Base-by-base conservation (phyloP, 2,329 filamentous ascomycete species). In the Cladosporium sp. region DNA sequence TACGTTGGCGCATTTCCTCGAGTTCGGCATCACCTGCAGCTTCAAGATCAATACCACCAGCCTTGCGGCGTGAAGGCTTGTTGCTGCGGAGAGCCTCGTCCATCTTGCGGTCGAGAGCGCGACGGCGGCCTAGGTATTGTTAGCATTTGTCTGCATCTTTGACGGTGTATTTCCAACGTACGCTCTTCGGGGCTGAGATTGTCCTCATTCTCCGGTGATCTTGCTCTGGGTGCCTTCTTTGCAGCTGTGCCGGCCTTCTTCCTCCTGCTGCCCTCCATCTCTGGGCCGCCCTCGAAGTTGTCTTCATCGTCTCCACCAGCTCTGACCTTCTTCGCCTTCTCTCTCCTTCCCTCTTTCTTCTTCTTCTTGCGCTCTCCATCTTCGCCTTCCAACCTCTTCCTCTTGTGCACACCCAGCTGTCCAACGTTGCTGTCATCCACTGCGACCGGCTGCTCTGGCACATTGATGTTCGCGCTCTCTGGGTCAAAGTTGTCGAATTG, bases 1-100 rank as follows among this genome's bases (percentile, higher is more conserved):
- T 98, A 50, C 84, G 83, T 48, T 87, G 78, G 63, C 93, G 93
- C 67, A 98, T 85, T 42, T 85, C 78, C 51, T 88, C 88, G 56
- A 98, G 90, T 63, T 94, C 85, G 38, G 90, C 86, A 66, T 97
- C 93, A 58, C 92, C 87, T 71, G 87, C 85, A 61, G 89, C 85
- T 67, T 96, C 91, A 40, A 97, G 78, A 57, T 97, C 92, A 67
- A 95, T 90, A 59, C 93, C 91, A 65, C 91, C 87, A 75, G 88
- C 88, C 76, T 88, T 92, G 56, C 80, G 80, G 70, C 73, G 72
- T 59, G 85, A 78, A 55, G 84, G 78, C 61, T 88, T 88, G 49
- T 86, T 83, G 59, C 87, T 88, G 73, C 94, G 94, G 60, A 95
- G 76, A 1, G 91, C 90, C 50, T 87, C 87, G 67, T 95, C 88